Evolutionary conservation across 768 basidiomycete species (phyloP).

Genomic region (Kwoniella bestiolae): DNA sequence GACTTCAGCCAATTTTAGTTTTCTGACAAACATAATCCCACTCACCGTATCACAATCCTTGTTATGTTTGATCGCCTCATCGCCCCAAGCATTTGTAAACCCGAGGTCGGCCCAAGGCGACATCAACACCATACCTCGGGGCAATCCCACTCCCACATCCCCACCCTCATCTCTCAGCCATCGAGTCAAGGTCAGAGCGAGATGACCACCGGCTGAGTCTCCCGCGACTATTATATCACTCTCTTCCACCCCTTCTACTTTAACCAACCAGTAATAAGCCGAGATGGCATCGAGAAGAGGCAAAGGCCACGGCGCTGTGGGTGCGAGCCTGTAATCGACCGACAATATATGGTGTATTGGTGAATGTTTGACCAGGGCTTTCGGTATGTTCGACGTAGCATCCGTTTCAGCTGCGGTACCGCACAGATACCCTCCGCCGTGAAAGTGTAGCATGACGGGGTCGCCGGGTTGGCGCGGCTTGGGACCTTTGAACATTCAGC

Average conservation of each 20-base stretch:
- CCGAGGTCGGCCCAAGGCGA: slow-evolving; percentile 91
- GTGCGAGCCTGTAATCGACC: slow-evolving; percentile 91
- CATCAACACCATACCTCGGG: slow-evolving; percentile 82
- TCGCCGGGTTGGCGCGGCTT: slow-evolving; percentile 26
- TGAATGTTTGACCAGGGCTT: slow-evolving; percentile 38
- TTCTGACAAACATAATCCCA: too few species aligned
- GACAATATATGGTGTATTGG: slow-evolving; percentile 49
- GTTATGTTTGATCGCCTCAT: slow-evolving; percentile 36
- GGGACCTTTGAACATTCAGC: slow-evolving; percentile 7
- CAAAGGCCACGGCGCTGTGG: slow-evolving; percentile 90
- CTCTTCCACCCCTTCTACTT: slow-evolving; percentile 75
- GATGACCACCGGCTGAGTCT: slow-evolving; percentile 91
- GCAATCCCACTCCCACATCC: slow-evolving; percentile 61
- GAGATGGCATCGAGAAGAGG: slow-evolving; percentile 82
- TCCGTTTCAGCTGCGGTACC: slow-evolving; percentile 52
- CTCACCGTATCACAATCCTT: slow-evolving; percentile 41
- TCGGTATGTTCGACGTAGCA: slow-evolving; percentile 42
- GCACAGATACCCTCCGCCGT: slow-evolving; percentile 50
- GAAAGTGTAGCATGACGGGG: slow-evolving; percentile 46
- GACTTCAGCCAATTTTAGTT: background rate
- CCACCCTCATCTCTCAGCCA: slow-evolving; percentile 87
- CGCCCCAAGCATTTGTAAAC: slow-evolving; percentile 48
- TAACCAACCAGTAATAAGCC: slow-evolving; percentile 82
- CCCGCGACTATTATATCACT: slow-evolving; percentile 76
- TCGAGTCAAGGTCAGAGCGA: slow-evolving; percentile 80